A percentile compares a stretch with the other conserved stretches of the same genome.
These are phyloP conservation scores for Dothideomycetidae sp. DNA, from an alignment of 2,329 filamentous ascomycete species.

Conservation along the genomic window DNA sequence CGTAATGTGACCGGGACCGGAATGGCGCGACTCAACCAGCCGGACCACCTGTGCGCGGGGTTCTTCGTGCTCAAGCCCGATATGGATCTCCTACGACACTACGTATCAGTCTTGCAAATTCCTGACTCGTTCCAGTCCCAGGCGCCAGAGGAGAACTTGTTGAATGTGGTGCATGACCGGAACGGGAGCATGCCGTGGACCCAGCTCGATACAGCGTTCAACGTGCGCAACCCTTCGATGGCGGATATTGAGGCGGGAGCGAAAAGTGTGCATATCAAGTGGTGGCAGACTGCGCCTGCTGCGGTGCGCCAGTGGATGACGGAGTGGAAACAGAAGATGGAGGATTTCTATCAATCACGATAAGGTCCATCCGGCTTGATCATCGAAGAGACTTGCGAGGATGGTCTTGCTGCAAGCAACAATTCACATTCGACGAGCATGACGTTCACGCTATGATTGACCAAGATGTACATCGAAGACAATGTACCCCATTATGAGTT, in stretches of 20 bases:
- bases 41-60: conserved; percentile 21
- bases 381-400: too few species aligned
- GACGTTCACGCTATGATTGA: too few species aligned
- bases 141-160: conserved; percentile 23
- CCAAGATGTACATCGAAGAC: too few species aligned
- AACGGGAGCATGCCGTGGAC: conserved; percentile 30
- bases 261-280: conserved; percentile 27
- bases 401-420: too few species aligned
- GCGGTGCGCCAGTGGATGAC: conserved; percentile 21
- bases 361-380: too few species aligned
- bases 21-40: conserved; percentile 17
- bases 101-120: conserved; percentile 19
- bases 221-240: conserved; percentile 24
- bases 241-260: conserved; percentile 25
- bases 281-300: conserved; percentile 23
- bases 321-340: conserved; percentile 22
- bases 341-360: conserved; percentile 26
- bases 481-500: too few species aligned
- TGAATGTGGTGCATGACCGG: conserved; percentile 24
- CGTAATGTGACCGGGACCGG: conserved; percentile 20
- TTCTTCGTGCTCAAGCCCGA: conserved; percentile 23
- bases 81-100: conserved; percentile 19
- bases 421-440: too few species aligned
- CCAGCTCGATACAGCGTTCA: conserved; percentile 24
- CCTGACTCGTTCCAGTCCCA: conserved; percentile 20